Base-by-base conservation (phyloP, 2,329 filamentous ascomycete genomes). In the Passalora sequoiae region DNA sequence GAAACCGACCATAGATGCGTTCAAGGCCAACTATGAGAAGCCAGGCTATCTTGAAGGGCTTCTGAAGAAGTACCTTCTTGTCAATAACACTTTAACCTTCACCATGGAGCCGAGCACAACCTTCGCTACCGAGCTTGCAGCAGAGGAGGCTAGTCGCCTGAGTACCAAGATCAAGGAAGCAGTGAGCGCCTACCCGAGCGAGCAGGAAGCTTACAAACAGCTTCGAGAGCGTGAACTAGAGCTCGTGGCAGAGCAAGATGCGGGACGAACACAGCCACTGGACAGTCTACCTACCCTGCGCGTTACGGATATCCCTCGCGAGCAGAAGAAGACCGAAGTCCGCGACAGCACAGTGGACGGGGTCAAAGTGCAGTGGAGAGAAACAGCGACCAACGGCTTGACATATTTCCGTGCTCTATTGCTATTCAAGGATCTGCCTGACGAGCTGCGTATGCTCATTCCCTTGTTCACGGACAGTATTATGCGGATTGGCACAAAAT, bases 381-480 rank as follows among this genome's bases (percentile, higher is more conserved):
- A 94, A 65, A 88, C 89, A 6, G 86, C 88, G 2, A 98, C 92
- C 0, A 98, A 98, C 58, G 92, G 92, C 0, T 70, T 98, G 46
- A 97, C 91, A 1, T 98, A 98, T 64, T 95, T 98, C 71, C 83
- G 89, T 46, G 89, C 88, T 3, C 78, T 97, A 63, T 89, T 94
- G 61, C 75, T 78, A 0, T 73, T 97, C 42, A 76, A 86, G 32
- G 80, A 84, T 48, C 70, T 98, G 10, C 88, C 91, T 0, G 83
- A 91, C 49, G 87, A 96, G 50, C 75, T 97, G 40, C 79, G 92
- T 40, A 75, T 86, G 55, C 73, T 97, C 45, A 78, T 97, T 36
- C 92, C 92, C 1, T 71, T 98, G 0, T 97, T 97, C 62, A 89
- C 86, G 10, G 89, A 95, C 61, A 83, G 86, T 27, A 82, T 98